These are phyloP conservation scores for Quaeritorhiza haematococci DNA, from an alignment of 371 early-diverging fungal species.

Conservation along the genomic window DNA sequence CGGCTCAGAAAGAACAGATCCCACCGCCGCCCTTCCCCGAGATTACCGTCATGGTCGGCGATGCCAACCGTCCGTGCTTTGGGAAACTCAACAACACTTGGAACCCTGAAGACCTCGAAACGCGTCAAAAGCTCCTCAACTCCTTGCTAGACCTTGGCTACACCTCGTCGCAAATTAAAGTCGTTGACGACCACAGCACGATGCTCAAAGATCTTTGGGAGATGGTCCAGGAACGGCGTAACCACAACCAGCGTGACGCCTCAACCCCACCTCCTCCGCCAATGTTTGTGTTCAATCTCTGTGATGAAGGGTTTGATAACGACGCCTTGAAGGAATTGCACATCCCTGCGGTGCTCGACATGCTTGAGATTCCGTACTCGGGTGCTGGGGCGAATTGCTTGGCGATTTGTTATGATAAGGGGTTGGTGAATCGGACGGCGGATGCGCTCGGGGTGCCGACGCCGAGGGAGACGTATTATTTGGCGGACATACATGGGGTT, in stretches of 20 bases:
- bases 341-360: conserved; percentile 47
- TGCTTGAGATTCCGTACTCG: conserved; percentile 42
- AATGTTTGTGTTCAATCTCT: conserved; percentile 47
- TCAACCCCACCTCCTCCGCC: conserved; percentile 5
- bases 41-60: conserved; percentile 41
- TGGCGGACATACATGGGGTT: conserved; percentile 7
- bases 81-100: conserved; percentile 52
- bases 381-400: conserved; percentile 52
- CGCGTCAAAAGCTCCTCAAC: conserved; percentile 35
- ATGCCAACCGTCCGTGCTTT: conserved; percentile 35
- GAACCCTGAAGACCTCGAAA: conserved; percentile 48
- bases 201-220: no score
- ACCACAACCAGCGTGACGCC: no score
- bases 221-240: no score
- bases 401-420: conserved; percentile 52
- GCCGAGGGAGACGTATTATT: conserved; percentile 38
- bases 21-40: neutral
- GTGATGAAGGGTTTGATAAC: conserved; percentile 51
- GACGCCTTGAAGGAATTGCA: conserved; percentile 52
- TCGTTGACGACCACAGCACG: neutral
- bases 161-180: no score
- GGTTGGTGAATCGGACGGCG: conserved; percentile 48
- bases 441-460: conserved; percentile 43
- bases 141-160: conserved; percentile 33
- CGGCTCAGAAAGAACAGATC: no score